These are phyloP conservation scores for Domatiomyces globalis DNA, from an alignment of 2,329 filamentous ascomycete genomes.

Conservation along the genomic window DNA sequence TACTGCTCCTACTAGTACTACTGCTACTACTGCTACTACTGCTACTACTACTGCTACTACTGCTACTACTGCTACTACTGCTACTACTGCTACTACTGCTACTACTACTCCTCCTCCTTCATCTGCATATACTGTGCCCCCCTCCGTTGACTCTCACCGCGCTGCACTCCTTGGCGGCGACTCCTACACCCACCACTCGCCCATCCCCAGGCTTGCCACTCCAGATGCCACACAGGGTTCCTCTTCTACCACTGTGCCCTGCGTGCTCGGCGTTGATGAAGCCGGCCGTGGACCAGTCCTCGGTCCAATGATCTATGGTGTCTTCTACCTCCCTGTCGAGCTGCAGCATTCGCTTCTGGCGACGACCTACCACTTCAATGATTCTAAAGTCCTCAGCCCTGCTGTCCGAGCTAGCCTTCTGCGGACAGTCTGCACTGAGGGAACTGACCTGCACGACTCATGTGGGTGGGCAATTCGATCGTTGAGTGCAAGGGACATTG, in stretches of 20 bases:
- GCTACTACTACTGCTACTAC: no score
- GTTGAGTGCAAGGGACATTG: conserved; percentile 73
- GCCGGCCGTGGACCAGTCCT: conserved; percentile 89
- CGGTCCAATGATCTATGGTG: conserved; percentile 54
- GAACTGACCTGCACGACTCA: conserved; percentile 41
- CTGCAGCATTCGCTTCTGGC: conserved; percentile 59
- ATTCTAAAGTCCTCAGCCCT: conserved; percentile 82
- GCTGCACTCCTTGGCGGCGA: conserved; percentile 46
- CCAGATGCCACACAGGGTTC: conserved; percentile 23
- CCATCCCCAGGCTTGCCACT: conserved; percentile 49
- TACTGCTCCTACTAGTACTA: no score
- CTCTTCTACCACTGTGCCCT: conserved; percentile 37
- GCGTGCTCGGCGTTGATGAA: conserved; percentile 81
- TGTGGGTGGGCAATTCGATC: conserved; percentile 76
- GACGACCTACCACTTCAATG: conserved; percentile 72
- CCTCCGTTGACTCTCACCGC: conserved; percentile 44
- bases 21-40: no score
- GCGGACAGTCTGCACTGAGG: conserved; percentile 54
- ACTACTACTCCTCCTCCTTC: background rate
- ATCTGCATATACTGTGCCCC: conserved; percentile 30
- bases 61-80: no score
- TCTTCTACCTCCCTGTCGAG: conserved; percentile 57
- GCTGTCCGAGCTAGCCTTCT: conserved; percentile 61
- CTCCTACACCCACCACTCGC: conserved; percentile 59
- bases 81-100: no score